phyloP scores from a whole-genome alignment of 805 yeast genomes.

The Saturnispora saitoi region DNA sequence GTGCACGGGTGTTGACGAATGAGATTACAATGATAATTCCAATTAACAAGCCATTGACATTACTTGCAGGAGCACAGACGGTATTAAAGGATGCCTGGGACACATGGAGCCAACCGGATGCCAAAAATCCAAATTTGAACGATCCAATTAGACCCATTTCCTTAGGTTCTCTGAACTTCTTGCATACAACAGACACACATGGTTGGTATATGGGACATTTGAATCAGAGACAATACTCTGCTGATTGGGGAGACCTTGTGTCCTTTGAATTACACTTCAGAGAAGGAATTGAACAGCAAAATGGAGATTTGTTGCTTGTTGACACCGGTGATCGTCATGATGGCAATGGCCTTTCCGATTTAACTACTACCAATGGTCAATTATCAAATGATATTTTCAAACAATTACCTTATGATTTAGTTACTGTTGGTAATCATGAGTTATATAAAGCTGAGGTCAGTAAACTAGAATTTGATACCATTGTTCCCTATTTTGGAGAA shows the following conservation, averaged over 20 bases:
- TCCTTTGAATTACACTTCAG: constrained; percentile 54
- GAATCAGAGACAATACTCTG: constrained; percentile 66
- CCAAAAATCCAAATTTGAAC: background rate
- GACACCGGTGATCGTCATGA: constrained; percentile 95
- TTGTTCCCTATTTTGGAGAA: constrained; percentile 53
- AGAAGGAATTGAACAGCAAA: constrained; percentile 21
- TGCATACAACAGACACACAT: constrained; percentile 96
- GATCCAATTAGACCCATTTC: constrained; percentile 2
- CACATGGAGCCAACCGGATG: background rate
- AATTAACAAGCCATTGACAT: background rate
- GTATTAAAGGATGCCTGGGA: background rate
- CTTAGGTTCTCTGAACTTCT: constrained; percentile 70
- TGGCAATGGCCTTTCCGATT: constrained; percentile 86
- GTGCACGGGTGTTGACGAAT: background rate
- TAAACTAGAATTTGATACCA: constrained; percentile 50
- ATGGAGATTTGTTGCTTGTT: constrained; percentile 60
- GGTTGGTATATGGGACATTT: constrained; percentile 93
- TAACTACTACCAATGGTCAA: constrained; percentile 64
- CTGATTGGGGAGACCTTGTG: constrained; percentile 88
- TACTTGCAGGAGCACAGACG: background rate
- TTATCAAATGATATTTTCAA: constrained; percentile 55
- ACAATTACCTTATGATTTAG: constrained; percentile 59
- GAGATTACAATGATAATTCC: background rate
- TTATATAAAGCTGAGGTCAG: constrained; percentile 62
- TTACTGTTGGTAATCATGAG: constrained; percentile 90